Conservation (phyloP, 192 early-diverging fungal genomes). For the Jimgerdemannia lactiflua region DNA sequence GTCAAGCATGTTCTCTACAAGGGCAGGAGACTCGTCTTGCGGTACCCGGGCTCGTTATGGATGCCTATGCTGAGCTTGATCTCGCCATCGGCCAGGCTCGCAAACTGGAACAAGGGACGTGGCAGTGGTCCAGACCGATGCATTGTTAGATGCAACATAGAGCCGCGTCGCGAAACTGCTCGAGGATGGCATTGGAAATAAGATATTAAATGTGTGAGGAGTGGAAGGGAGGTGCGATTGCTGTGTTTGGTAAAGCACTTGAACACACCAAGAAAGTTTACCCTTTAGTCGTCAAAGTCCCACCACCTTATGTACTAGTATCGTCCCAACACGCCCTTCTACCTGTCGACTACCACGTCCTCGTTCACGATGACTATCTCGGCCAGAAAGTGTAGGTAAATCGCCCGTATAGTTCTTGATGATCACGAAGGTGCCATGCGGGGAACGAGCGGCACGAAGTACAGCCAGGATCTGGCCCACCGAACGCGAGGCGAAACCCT, state of each 20-base stretch:
- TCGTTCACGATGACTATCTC: constrained; percentile 80
- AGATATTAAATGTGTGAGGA: no score
- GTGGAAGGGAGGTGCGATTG: no score
- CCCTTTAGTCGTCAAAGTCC: constrained; percentile 63
- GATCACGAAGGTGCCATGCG: constrained; percentile 70
- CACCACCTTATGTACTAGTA: constrained; percentile 80
- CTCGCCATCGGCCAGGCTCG: constrained; percentile 48
- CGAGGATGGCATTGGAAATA: constrained; percentile 41
- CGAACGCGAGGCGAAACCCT: constrained; percentile 86
- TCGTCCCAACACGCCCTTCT: constrained; percentile 64
- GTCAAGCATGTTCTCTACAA: constrained; percentile 43
- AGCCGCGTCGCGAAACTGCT: constrained; percentile 50
- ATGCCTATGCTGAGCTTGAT: constrained; percentile 82
- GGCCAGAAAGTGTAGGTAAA: constrained; percentile 75
- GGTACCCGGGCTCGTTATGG: constrained; percentile 81
- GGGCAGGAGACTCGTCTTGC: constrained; percentile 45
- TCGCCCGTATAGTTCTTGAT: constrained; percentile 92
- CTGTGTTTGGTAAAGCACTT: neutral
- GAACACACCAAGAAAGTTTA: constrained; percentile 13
- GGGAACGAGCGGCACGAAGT: constrained; percentile 57
- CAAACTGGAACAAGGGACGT: constrained; percentile 63
- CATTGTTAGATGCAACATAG: constrained; percentile 57
- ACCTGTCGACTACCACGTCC: constrained; percentile 74
- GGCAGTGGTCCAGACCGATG: constrained; percentile 79
- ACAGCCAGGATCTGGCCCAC: constrained; percentile 76